Base-by-base conservation (phyloP, 23 red algal species). In the Gracilaria domingensis region DNA sequence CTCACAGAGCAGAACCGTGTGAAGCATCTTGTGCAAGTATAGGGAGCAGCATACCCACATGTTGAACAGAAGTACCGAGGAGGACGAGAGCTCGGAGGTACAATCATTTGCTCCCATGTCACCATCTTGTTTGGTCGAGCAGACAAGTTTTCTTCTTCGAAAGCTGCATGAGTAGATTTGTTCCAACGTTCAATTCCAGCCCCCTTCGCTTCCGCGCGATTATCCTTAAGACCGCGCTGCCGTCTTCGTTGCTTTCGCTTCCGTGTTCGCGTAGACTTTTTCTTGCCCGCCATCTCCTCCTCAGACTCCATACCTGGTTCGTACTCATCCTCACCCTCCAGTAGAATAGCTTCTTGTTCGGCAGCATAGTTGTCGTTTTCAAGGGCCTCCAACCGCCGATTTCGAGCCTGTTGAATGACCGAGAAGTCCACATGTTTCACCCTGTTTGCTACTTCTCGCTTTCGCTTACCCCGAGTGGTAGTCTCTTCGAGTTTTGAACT, bases 291-390 rank as follows among this genome's bases (percentile, higher is more conserved):
- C 67, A 73, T 73, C 36, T 76, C 85, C 25, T 89, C 85, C 24
- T 89, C 85, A 59, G 71, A 79, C 11, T 49, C 85, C 47, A 65
- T 40, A 25, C 67, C 85, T 37, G 85, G 85, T 17, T 89, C 71
- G 45, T 89, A 89, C 59, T 89, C 85, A 37, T 89, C 67, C 24
- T 89, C 85, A 25, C 71, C 71, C 25, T 47, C 85, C 30, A 79
- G 53, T 12, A 71, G 40, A 50, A 51, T 33, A n/a, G 85, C 71
- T 79, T 89, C 85, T 21, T 89, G 66, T 45, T 77, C 67, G 3
- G 74, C 74, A 17, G 85, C 85, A 33, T 89, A 70, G 51, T 89
- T 89, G 57, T 89, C 85, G 29, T 89, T 77, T 53, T 89, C 85
- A 38, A 89, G 74, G 12, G 85, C 67, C 21, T 80, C 33, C 13